A percentile compares a stretch with the other conserved stretches of the same genome.
Evolutionary conservation across 176 grass and related monocot species (phyloP).

Genomic region (Carex myosuroides): DNA sequence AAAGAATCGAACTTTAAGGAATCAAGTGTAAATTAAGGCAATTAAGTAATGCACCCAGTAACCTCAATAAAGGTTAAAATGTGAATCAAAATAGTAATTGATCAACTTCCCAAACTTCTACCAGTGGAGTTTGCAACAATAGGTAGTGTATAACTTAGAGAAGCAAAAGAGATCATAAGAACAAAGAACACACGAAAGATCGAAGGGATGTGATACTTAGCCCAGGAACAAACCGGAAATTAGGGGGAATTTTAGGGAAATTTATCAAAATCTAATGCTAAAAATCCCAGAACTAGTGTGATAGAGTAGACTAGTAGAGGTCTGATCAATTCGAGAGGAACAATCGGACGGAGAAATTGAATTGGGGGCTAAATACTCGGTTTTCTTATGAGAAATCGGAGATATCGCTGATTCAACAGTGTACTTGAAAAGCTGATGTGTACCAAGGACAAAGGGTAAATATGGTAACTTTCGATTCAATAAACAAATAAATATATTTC

Average conservation of each 20-base stretch:
- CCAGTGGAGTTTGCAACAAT: background rate
- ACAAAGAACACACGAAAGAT: background rate
- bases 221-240: background rate
- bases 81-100: background rate
- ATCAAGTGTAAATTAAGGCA: background rate
- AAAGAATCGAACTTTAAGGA: background rate
- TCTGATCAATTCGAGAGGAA: background rate
- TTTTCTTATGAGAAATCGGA: background rate
- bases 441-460: background rate
- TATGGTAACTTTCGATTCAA: background rate
- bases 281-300: background rate
- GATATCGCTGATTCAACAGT: background rate
- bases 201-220: background rate
- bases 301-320: background rate
- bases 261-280: background rate
- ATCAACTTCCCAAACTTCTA: background rate
- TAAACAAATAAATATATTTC: conserved; percentile 3
- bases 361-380: background rate
- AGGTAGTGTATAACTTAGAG: background rate
- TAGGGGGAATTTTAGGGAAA: background rate
- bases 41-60: background rate
- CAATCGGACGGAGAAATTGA: background rate
- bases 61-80: background rate
- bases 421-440: background rate
- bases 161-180: background rate